These are phyloP conservation scores for Comarum palustre DNA, from an alignment of 306 rosid species.

Conservation along the genomic window DNA sequence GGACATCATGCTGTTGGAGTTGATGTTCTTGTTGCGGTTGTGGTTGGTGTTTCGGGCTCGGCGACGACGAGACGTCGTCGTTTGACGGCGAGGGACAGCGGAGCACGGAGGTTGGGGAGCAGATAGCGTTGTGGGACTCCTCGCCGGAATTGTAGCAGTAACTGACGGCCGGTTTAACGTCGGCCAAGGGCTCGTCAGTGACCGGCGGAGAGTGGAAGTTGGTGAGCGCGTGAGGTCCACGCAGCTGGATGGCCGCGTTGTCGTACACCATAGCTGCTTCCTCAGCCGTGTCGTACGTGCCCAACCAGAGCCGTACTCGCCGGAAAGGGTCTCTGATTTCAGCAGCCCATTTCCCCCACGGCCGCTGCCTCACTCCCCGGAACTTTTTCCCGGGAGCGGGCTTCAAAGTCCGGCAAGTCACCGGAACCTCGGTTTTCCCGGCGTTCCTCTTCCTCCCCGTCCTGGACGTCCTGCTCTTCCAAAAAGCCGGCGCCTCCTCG, in stretches of 20 bases:
- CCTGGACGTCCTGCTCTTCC: conserved; percentile 30
- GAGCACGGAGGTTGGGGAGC: conserved; percentile 78
- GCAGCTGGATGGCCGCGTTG: conserved; percentile 85
- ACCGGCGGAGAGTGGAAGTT: conserved; percentile 49
- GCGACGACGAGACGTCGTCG: conserved; percentile 56
- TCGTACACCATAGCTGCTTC: conserved; percentile 95
- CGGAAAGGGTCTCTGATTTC: conserved; percentile 88
- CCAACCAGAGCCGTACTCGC: conserved; percentile 89
- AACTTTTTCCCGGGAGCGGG: conserved; percentile 48
- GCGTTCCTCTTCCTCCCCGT: conserved; percentile 10
- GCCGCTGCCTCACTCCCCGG: conserved; percentile 91
- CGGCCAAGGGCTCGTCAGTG: conserved; percentile 3
- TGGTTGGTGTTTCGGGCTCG: not conserved
- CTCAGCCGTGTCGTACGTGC: conserved; percentile 88
- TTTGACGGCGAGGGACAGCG: conserved; percentile 42
- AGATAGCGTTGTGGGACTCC: conserved; percentile 41
- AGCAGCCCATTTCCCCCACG: conserved; percentile 99
- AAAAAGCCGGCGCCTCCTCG: conserved; percentile 21
- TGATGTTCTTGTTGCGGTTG: not conserved
- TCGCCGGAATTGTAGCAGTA: conserved; percentile 47
- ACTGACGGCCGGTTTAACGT: conserved; percentile 5
- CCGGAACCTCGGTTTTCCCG: not conserved
- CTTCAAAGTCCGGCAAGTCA: conserved; percentile 24
- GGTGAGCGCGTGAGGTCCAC: conserved; percentile 92
- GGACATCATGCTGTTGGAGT: not conserved